Base-by-base conservation (phyloP, 2,329 filamentous ascomycete genomes). In the Aspergillus arachidicola region DNA sequence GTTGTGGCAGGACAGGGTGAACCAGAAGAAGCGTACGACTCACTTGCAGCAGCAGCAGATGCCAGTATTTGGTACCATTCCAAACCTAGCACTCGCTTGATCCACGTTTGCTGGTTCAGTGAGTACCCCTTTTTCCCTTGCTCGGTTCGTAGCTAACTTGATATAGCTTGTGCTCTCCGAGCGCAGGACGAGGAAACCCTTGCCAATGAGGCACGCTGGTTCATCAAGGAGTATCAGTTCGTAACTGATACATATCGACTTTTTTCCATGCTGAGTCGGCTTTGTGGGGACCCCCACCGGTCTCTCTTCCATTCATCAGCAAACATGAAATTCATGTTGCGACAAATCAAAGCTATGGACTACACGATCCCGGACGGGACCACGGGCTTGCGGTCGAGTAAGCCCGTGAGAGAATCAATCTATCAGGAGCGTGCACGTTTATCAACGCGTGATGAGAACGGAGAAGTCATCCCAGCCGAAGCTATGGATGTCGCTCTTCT, bases 331-430 rank as follows among this genome's bases (percentile, higher is more conserved):
- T 96, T 92, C 73, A 89, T 98, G 71, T 84, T 97, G 62, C 89
- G 95, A 5, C 93, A 96, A 78, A 92, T 99, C 78, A 96, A 96
- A 76, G 88, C 89, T 4, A 91, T 96, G 81, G 95, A 99, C 76
- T 90, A 86, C 66, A 82, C 91, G 3, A 81, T 90, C 51, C 82
- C 79, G 2, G 81, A 82, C 3, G 82, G 85, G 16, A 80, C 83
- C 16, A 79, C 83, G 30, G 63, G 66, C 6, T 66, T 70, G 54
- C 69, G 66, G 43, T 69, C 62, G 16, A 67, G 59, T 48, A 59
- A 68, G 58, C 60, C 72, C 46, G 68, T 80, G 21, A 81, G 84
- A 16, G 69, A 80, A 57, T 78, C 76, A 30, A 72, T 79, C 30
- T 80, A 78, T 67, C 74, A 76, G 45, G 81, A 83, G 57, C 80